A percentile compares a stretch with the other conserved stretches of the same genome.
Conservation (phyloP, 768 basidiomycete genomes). For the Tylopilus sp. region DNA sequence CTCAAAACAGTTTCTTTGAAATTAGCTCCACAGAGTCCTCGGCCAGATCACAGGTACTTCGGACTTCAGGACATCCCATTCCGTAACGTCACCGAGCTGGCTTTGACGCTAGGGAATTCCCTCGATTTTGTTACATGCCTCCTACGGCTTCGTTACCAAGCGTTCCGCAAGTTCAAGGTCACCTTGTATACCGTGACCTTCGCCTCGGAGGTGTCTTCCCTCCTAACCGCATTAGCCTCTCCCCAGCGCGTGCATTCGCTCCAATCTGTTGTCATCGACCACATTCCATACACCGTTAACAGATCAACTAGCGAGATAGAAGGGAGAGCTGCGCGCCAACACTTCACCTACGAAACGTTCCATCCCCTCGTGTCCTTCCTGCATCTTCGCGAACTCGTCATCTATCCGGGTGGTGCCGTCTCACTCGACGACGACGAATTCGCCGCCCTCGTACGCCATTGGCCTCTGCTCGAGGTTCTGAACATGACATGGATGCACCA, state of each 20-base stretch:
- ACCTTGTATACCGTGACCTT: background rate
- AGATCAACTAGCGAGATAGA: background rate
- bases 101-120: background rate
- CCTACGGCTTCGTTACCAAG: background rate
- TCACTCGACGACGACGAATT: background rate
- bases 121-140: background rate
- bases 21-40: background rate
- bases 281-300: background rate
- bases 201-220: background rate
- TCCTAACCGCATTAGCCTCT: background rate
- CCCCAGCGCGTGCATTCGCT: conserved; percentile 5
- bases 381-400: background rate
- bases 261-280: background rate
- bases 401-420: background rate
- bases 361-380: background rate
- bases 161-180: background rate
- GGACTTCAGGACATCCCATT: background rate
- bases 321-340: background rate
- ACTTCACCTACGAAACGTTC: background rate
- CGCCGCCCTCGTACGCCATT: background rate
- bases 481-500: background rate
- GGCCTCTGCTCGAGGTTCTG: background rate
- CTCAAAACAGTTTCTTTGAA: conserved; percentile 1
- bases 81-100: background rate
- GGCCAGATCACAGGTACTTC: background rate